A percentile compares a stretch with the other conserved stretches of the same genome.
Conservation (phyloP, 192 early-diverging fungal species). For the Coemansia sp. region DNA sequence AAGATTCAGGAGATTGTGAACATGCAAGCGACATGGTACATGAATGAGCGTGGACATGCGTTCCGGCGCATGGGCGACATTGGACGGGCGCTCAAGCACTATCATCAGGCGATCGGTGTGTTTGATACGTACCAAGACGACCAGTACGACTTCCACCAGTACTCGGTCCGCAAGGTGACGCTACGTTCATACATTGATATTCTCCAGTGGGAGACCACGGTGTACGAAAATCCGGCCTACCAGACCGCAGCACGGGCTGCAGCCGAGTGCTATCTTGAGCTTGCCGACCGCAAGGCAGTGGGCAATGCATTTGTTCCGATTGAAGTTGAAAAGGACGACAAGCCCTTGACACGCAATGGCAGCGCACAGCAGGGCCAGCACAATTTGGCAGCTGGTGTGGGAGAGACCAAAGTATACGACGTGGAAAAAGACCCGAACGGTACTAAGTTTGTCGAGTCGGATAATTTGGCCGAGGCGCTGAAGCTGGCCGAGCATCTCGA, state of each 20-base stretch:
- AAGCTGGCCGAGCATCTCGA: constrained; percentile 75
- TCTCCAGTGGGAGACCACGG: constrained; percentile 72
- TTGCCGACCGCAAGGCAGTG: constrained; percentile 49
- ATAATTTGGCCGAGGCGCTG: constrained; percentile 70
- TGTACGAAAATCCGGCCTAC: constrained; percentile 72
- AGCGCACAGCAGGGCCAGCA: constrained; percentile 60
- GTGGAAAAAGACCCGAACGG: constrained; percentile 47
- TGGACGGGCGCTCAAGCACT: constrained; percentile 86
- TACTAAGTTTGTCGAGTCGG: constrained; percentile 54
- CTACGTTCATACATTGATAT: constrained; percentile 83
- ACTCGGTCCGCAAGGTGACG: constrained; percentile 87
- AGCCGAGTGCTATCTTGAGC: constrained; percentile 59
- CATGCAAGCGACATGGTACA: constrained; percentile 94
- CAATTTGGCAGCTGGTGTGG: constrained; percentile 43
- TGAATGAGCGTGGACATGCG: constrained; percentile 74
- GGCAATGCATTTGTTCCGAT: constrained; percentile 42
- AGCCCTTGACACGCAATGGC: constrained; percentile 54
- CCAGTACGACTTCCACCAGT: constrained; percentile 96
- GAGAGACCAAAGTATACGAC: constrained; percentile 56
- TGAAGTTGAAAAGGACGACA: constrained; percentile 12
- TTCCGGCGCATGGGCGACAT: constrained; percentile 64
- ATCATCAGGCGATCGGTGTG: constrained; percentile 77
- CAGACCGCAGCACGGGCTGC: constrained; percentile 75
- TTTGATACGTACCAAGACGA: constrained; percentile 86
- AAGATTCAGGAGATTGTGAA: constrained; percentile 80